Percentiles rank a stretch among this genome's conserved stretches.
Conservation (phyloP, 306 rosid genomes). For the Vigna unguiculata region DNA sequence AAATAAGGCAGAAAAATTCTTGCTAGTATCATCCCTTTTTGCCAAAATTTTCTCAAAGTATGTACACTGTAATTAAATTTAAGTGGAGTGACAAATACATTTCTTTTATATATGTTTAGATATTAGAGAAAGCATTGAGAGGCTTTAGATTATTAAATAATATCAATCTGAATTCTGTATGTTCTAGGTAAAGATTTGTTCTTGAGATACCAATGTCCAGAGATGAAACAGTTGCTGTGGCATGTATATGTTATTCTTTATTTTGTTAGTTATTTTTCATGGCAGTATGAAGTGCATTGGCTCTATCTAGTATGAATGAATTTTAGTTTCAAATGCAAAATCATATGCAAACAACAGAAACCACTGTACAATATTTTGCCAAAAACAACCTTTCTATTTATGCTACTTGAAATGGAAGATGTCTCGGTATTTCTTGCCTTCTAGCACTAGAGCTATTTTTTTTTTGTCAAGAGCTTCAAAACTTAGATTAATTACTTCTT, state of each 20-base stretch:
- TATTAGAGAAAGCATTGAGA: not conserved
- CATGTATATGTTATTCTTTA: not conserved
- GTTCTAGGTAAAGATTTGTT: not conserved
- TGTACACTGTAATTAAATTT: constrained; percentile 21
- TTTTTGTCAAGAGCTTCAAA: not conserved
- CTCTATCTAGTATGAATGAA: not conserved
- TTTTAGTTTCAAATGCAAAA: not conserved
- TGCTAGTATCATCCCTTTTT: not conserved
- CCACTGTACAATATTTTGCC: not conserved
- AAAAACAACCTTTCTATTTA: not conserved
- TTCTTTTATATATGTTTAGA: not conserved
- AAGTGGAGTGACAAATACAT: not conserved
- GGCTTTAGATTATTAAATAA: not conserved
- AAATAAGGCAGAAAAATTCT: not conserved
- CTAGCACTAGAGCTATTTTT: not conserved
- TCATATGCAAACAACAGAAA: not conserved
- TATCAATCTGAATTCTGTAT: not conserved
- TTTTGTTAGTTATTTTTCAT: not conserved
- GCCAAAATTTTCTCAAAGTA: not conserved
- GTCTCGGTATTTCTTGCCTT: not conserved
- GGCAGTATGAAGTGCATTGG: not conserved
- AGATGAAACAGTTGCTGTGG: not conserved
- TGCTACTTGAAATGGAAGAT: not conserved
- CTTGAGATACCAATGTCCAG: not conserved
- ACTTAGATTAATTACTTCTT: not conserved